A percentile compares a stretch with the other conserved stretches of the same genome.
Evolutionary conservation across 2,329 filamentous ascomycete species (phyloP).

Genomic region (Diaporthe sp.): DNA sequence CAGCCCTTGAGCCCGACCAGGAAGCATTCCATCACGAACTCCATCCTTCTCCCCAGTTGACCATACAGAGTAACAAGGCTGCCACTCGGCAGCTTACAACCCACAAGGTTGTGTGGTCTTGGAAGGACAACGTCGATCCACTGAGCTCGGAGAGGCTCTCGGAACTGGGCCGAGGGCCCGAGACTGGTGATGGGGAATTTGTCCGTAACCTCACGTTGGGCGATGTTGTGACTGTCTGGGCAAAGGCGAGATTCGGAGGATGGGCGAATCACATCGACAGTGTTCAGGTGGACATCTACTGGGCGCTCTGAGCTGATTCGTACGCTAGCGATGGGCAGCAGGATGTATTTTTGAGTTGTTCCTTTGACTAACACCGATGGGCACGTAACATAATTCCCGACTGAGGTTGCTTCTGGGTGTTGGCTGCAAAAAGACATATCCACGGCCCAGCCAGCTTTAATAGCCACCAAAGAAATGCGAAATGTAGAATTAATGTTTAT

Average conservation of each 20-base stretch:
- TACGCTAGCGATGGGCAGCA: too few species aligned
- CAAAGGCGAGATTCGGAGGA: conserved; percentile 65
- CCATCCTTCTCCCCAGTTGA: conserved; percentile 49
- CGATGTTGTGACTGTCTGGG: conserved; percentile 73
- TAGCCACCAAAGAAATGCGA: neutral
- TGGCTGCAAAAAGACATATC: too few species aligned
- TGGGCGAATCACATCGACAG: conserved; percentile 67
- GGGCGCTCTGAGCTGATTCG: conserved; percentile 57
- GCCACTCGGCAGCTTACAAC: conserved; percentile 51
- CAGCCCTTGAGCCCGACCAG: conserved; percentile 32
- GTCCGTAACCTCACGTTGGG: conserved; percentile 68
- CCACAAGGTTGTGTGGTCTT: conserved; percentile 67
- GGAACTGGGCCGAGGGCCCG: conserved; percentile 61
- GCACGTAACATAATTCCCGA: too few species aligned
- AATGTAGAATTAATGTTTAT: neutral
- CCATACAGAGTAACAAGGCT: conserved; percentile 62
- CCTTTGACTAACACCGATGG: too few species aligned
- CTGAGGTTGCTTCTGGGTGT: neutral
- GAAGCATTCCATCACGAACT: conserved; percentile 55
- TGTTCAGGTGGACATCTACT: conserved; percentile 69
- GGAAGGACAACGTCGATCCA: conserved; percentile 60
- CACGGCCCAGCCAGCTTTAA: neutral
- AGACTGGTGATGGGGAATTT: conserved; percentile 66
- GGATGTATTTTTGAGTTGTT: neutral
- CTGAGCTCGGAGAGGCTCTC: conserved; percentile 55